These are phyloP conservation scores for Arthrobotrys sphaeroides DNA, from an alignment of 2,329 filamentous ascomycete genomes.

Conservation along the genomic window DNA sequence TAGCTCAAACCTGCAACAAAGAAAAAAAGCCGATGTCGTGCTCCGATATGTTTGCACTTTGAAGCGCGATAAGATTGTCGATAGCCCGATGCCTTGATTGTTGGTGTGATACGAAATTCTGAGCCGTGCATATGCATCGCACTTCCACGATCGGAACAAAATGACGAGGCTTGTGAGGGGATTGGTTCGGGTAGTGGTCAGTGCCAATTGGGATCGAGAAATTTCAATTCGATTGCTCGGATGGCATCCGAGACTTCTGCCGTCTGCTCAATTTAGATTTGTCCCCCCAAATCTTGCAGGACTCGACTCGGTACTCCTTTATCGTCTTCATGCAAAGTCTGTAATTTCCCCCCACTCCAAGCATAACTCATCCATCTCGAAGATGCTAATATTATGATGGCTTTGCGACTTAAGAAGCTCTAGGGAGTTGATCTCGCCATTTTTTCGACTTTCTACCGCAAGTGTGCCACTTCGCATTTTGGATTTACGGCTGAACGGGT, in stretches of 20 bases:
- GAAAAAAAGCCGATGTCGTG: no score
- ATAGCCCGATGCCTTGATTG: background rate
- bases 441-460: no score
- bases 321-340: no score
- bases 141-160: background rate
- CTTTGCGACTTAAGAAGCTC: no score
- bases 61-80: background rate
- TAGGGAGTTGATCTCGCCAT: no score
- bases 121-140: background rate
- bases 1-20: no score
- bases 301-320: no score
- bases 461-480: no score
- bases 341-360: no score
- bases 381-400: no score
- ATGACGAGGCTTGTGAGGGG: background rate
- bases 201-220: background rate
- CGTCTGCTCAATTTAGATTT: background rate
- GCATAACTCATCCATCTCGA: no score
- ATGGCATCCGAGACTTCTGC: background rate
- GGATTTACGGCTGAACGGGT: background rate
- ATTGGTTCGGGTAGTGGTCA: background rate
- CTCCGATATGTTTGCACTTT: no score
- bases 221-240: background rate
- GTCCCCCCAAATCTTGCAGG: background rate
- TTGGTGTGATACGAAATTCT: background rate